Evolutionary conservation across 78 protist genomes (phyloP).

Genomic region (Isochrysis galbana): DNA sequence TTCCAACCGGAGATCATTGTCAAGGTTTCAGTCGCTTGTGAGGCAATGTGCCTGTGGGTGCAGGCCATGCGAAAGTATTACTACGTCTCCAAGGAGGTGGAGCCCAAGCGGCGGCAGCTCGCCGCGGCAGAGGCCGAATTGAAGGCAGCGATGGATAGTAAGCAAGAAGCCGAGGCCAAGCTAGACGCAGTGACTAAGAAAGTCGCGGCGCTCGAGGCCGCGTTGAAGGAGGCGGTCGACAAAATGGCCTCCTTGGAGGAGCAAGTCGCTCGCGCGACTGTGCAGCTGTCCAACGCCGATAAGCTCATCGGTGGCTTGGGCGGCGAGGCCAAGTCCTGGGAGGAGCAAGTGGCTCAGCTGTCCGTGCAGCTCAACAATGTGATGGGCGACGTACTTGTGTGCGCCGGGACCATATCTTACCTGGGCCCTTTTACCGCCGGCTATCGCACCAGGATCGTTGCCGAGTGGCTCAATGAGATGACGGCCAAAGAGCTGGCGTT

Average conservation of each 20-base stretch:
- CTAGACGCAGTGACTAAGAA: conserved; percentile 40
- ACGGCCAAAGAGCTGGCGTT: conserved; percentile 7
- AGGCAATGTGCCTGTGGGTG: conserved; percentile 81
- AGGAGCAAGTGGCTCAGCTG: background rate
- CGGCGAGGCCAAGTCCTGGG: conserved; percentile 54
- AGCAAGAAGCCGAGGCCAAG: conserved; percentile 24
- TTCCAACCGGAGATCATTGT: conserved; percentile 70
- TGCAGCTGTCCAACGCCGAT: conserved; percentile 67
- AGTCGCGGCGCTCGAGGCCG: conserved; percentile 60
- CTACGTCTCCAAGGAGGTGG: conserved; percentile 63
- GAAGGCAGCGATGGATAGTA: background rate
- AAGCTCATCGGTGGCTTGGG: conserved; percentile 52
- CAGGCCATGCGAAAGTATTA: conserved; percentile 78
- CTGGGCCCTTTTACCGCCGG: conserved; percentile 21
- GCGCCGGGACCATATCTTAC: conserved; percentile 42
- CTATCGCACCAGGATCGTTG: conserved; percentile 23
- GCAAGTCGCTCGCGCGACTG: conserved; percentile 13
- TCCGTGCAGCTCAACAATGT: background rate
- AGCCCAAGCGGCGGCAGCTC: conserved; percentile 64
- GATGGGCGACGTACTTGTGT: conserved; percentile 44
- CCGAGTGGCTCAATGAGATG: conserved; percentile 56
- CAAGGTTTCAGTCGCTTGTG: conserved; percentile 72
- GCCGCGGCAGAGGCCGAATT: background rate
- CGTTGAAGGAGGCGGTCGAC: conserved; percentile 52
- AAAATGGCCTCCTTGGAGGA: conserved; percentile 55